Evolutionary conservation across 495 filamentous ascomycete genomes (phyloP), one percentile per base, ranked within the genome.

Genomic region (Xylaria acuta): DNA sequence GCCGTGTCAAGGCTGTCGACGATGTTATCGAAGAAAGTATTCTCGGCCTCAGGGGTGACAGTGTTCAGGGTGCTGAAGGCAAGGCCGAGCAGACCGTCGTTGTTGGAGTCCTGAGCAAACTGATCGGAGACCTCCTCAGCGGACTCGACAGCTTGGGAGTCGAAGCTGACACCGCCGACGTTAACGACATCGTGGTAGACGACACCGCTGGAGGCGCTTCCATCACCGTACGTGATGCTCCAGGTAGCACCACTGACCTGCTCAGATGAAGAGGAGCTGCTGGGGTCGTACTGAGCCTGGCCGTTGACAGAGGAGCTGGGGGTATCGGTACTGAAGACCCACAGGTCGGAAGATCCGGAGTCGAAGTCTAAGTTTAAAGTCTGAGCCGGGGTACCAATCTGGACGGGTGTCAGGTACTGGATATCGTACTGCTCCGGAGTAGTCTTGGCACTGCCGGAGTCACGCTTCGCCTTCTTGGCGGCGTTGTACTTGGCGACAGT

Each of bases 11-110:
- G 84, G 59, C 78, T 80, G 30, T 78, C 70, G 75, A 85, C 86
- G 72, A 92, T 87, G 72, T 87, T 92, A 83, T 91, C 88, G 81
- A 94, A 93, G 84, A 91, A 94, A 16, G 92, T 94, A 69, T 85
- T 87, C 81, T 91, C 86, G 27, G 76, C 20, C 5, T 74, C 80
- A 38, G 92, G 92, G 60, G 75, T 60, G 71, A 93, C 89, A 1
- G 89, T 91, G 84, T 94, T 94, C 83, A 93, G 87, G 60, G 78
- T 85, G 84, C 88, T 89, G 82, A 93, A 93, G 47, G 89, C 89
- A 27, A 94, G 85, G 62, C 92, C 92, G n/a, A 94, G 82, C 18
- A 94, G 85, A 56, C 92, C 92, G 67, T 93, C 91, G 75, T 85
- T 89, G 75, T 86, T 81, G 70, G 82, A 83, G 75, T 92, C 88